Percentiles rank a stretch among this genome's conserved stretches.
These are phyloP conservation scores for Cercospora berteroae DNA, from an alignment of 2,329 filamentous ascomycete species.

Conservation along the genomic window DNA sequence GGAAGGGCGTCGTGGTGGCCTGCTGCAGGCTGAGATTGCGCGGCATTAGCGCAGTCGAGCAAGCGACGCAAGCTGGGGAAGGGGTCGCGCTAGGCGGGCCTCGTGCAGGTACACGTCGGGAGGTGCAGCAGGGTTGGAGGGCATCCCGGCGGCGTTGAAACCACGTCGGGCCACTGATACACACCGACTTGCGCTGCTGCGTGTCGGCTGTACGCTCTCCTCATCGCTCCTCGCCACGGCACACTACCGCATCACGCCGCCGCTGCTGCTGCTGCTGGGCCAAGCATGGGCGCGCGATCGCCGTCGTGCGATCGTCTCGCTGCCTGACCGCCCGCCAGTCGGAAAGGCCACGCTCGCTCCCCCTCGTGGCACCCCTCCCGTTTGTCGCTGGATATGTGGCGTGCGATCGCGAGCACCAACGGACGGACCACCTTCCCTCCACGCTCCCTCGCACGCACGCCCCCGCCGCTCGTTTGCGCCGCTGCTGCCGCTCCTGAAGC, in stretches of 20 bases:
- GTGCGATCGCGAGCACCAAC: conserved; percentile 7
- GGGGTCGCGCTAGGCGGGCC: not conserved
- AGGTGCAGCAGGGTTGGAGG: not conserved
- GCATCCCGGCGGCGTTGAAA: not conserved
- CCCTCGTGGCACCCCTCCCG: not conserved
- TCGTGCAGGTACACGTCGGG: not conserved
- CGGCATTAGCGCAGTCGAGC: not conserved
- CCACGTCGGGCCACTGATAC: not conserved
- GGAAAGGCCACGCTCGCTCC: not conserved
- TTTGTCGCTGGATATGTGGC: conserved; percentile 12
- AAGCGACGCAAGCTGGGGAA: not conserved
- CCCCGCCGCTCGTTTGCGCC: conserved; percentile 9
- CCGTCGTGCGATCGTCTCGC: conserved; percentile 8
- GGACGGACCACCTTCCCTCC: not conserved
- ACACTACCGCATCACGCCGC: not conserved
- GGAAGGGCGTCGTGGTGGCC: not conserved
- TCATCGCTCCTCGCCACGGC: not conserved
- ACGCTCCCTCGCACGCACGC: not conserved
- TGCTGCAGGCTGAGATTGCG: not conserved
- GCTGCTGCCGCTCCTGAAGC: not conserved
- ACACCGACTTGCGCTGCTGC: not conserved
- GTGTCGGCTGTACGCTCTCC: not conserved
- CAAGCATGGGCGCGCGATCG: not conserved
- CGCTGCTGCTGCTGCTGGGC: too few species aligned
- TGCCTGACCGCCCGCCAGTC: conserved; percentile 10